Percentiles rank a stretch among this genome's conserved stretches.
phyloP scores from a whole-genome alignment of 768 basidiomycete genomes.

The Leccinellum albellum region DNA sequence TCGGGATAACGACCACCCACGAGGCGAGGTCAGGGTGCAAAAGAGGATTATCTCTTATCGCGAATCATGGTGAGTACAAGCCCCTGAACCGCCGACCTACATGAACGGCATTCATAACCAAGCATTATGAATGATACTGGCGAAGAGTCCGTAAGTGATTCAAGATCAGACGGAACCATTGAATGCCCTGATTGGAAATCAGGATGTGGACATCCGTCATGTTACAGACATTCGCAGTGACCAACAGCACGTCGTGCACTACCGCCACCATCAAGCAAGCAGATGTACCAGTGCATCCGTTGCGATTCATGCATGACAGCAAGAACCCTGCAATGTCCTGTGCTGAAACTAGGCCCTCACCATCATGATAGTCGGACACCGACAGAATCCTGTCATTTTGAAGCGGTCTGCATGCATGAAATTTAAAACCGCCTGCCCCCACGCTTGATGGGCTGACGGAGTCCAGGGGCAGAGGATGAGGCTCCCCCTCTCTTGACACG shows the following conservation, averaged over 20 bases:
- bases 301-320: constrained; percentile 1
- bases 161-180: neutral
- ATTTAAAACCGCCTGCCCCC: constrained; percentile 70
- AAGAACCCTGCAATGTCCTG: constrained; percentile 9
- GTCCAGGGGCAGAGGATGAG: constrained; percentile 39
- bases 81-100: neutral
- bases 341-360: neutral
- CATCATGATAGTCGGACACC: neutral
- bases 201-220: neutral
- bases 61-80: neutral
- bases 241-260: neutral
- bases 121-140: neutral
- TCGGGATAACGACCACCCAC: neutral
- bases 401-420: neutral
- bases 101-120: neutral
- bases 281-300: neutral
- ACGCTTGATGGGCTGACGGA: constrained; percentile 72
- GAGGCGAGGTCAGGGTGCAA: neutral
- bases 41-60: neutral
- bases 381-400: neutral
- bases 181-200: neutral
- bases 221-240: constrained; percentile 3
- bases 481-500: constrained; percentile 39
- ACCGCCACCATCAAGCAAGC: neutral
- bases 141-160: neutral